These are phyloP conservation scores for Umbellularia californica DNA, from an alignment of 164 flowering plant genomes.

Conservation along the genomic window DNA sequence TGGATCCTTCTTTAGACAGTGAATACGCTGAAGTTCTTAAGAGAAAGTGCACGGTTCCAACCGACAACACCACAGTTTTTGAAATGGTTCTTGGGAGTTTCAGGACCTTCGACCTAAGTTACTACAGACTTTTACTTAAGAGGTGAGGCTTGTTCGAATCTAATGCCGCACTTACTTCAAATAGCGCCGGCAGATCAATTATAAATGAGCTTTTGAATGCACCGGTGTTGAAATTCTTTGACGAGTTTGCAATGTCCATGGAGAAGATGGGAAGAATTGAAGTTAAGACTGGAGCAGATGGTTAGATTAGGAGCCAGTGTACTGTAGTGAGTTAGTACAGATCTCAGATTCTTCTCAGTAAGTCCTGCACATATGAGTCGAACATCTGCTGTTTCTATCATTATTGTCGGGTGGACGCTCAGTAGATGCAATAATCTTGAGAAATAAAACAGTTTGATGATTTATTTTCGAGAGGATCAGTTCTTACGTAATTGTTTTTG, in stretches of 20 bases:
- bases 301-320: slow-evolving; percentile 31
- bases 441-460: no score
- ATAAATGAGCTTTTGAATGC: slow-evolving; percentile 23
- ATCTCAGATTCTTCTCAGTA: no score
- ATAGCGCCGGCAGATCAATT: slow-evolving; percentile 28
- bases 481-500: no score
- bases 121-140: slow-evolving; percentile 39
- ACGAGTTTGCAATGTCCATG: slow-evolving; percentile 46
- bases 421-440: no score
- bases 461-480: no score
- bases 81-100: slow-evolving; percentile 73
- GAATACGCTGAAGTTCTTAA: slow-evolving; percentile 35
- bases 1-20: slow-evolving; percentile 51
- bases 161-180: slow-evolving; percentile 49
- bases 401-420: no score
- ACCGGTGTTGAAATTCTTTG: slow-evolving; percentile 20
- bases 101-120: slow-evolving; percentile 44
- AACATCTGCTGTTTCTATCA: no score
- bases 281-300: slow-evolving; percentile 24
- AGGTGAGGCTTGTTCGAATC: slow-evolving; percentile 59
- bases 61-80: slow-evolving; percentile 30
- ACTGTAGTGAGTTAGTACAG: slow-evolving; percentile 7
- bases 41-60: slow-evolving; percentile 30
- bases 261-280: slow-evolving; percentile 33
- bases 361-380: no score